Evolutionary conservation across 1,139 yeast species (phyloP).

Genomic region (Zygosaccharomyces pseudobailii): DNA sequence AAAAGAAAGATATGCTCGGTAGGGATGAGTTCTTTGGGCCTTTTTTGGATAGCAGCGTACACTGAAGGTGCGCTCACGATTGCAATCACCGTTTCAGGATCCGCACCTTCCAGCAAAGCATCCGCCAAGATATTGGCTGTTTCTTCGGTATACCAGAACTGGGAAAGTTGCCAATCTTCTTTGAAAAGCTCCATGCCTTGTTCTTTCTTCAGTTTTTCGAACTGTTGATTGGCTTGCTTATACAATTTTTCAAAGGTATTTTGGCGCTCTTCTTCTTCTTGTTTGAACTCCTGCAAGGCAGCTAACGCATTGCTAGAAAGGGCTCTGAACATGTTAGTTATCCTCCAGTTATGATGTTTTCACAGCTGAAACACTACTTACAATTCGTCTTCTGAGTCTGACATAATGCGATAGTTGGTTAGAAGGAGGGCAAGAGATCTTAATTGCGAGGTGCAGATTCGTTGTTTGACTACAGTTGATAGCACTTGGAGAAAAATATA

Average conservation of each 20-base stretch:
- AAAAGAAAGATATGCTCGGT: slow-evolving; percentile 66
- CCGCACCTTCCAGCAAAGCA: slow-evolving; percentile 73
- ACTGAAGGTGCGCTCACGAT: slow-evolving; percentile 90
- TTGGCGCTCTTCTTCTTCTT: slow-evolving; percentile 58
- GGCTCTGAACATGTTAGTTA: slow-evolving; percentile 29
- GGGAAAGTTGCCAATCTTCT: slow-evolving; percentile 93
- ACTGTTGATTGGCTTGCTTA: slow-evolving; percentile 51
- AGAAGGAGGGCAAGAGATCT: no score
- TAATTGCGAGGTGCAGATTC: no score
- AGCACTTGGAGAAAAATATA: no score
- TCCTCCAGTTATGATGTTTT: neutral
- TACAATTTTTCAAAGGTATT: slow-evolving; percentile 57
- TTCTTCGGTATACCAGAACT: slow-evolving; percentile 77
- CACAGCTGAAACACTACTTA: slow-evolving; percentile 9
- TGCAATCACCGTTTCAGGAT: slow-evolving; percentile 60
- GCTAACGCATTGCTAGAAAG: slow-evolving; percentile 72
- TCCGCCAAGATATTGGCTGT: slow-evolving; percentile 67
- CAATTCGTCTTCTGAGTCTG: slow-evolving; percentile 26
- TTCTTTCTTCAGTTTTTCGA: slow-evolving; percentile 31
- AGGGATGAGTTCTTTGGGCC: slow-evolving; percentile 49
- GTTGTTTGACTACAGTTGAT: no score
- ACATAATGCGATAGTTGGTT: neutral
- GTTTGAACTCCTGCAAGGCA: slow-evolving; percentile 66
- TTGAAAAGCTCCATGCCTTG: slow-evolving; percentile 61
- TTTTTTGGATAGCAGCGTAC: slow-evolving; percentile 69